Evolutionary conservation across 768 basidiomycete species (phyloP).

Genomic region (Tulasnella sp.): DNA sequence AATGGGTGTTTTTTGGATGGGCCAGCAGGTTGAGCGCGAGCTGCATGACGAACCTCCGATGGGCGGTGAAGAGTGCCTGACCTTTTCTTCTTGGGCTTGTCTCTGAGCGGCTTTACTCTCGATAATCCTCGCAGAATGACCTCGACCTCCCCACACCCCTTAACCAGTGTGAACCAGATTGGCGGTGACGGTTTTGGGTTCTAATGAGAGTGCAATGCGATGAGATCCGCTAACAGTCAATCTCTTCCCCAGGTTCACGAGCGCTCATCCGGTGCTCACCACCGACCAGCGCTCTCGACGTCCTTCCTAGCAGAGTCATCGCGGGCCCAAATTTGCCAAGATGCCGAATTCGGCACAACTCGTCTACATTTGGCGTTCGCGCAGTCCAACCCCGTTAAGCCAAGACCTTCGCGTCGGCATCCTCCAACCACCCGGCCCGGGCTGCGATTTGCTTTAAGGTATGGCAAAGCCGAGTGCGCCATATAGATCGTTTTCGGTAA

Average conservation of each 20-base stretch:
- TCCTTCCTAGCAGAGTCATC: background rate
- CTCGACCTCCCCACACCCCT: background rate
- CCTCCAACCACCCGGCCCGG: background rate
- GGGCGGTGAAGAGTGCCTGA: background rate
- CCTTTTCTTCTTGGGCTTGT: background rate
- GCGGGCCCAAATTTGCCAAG: background rate
- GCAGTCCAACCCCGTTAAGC: background rate
- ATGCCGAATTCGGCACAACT: background rate
- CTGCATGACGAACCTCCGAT: background rate
- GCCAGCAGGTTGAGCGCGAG: constrained; percentile 6
- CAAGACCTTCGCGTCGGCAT: background rate
- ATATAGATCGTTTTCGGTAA: background rate
- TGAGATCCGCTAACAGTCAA: background rate
- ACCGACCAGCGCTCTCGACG: background rate
- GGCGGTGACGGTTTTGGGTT: background rate
- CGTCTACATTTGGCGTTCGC: background rate
- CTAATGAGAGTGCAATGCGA: background rate
- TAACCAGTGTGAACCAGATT: background rate
- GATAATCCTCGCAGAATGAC: background rate
- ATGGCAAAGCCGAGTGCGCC: background rate
- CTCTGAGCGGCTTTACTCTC: background rate
- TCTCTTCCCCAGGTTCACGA: background rate
- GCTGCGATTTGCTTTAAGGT: background rate
- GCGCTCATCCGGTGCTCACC: background rate
- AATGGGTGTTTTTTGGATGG: background rate